Evolutionary conservation across 139 green algal genomes (phyloP), one percentile per base, ranked within the genome.

Genomic region (Picochlorum sp.): DNA sequence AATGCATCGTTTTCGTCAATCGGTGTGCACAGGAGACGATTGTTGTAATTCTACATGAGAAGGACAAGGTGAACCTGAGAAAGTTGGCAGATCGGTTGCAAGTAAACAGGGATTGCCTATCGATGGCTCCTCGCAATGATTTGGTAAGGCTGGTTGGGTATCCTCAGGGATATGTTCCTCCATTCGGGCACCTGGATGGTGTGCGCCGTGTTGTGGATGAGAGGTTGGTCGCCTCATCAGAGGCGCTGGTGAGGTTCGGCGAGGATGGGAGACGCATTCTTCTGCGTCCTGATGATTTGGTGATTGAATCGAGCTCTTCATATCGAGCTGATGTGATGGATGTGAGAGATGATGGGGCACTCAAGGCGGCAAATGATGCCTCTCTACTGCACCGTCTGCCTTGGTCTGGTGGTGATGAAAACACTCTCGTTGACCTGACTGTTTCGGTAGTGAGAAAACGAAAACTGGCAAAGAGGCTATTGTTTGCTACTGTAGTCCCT

Each of bases 171-270:
- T 28, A 4, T n/a, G 61, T 75, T 26, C 68, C 68, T 1, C 68
- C 68, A 14, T 65, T 75, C 23, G 68, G 61, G 10, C 68, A 75
- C 60, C 50, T 41, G 34, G 34, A 41, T 41, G 34, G 8, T 41
- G 34, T 41, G 34, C 34, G 34, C 7, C 34, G 34, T 41, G 14
- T 41, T 14, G 34, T 41, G 34, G 34, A 41, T 41, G 34, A 41
- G 34, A 41, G 34, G 8, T 41, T 41, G 34, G 34, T 41, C 2
- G 1, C 8, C 8, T 41, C 34, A 41, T 41, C 34, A 11, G 34
- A 41, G 7, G 34, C 34, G 34, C 8, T 9, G 34, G 34, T 41
- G 8, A 41, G 34, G 34, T 41, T 41, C 14, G 34, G 34, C 9
- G 34, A 41, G 34, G 34, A 41, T 41, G 34, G 34, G 34, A 41